Conservation (phyloP, 2,329 filamentous ascomycete species). For the Sordariomycetes sp. region DNA sequence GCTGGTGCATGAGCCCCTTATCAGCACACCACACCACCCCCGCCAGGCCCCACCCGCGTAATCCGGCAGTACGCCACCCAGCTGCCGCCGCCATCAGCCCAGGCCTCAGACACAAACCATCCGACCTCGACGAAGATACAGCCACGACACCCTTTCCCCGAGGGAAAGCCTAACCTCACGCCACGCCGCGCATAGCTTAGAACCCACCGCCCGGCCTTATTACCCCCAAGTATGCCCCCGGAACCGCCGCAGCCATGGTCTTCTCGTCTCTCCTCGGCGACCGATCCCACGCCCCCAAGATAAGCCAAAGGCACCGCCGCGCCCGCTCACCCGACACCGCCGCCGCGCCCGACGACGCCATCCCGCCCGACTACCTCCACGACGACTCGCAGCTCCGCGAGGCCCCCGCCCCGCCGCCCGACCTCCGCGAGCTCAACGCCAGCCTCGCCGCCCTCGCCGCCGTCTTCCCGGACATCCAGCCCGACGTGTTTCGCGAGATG, state of each 20-base stretch:
- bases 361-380: slow-evolving; percentile 30
- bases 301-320: not conserved
- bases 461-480: slow-evolving; percentile 71
- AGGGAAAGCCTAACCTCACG: not conserved
- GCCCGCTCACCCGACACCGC: not conserved
- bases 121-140: too few relatives aligned
- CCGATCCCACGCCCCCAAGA: not conserved
- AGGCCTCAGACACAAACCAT: too few relatives aligned
- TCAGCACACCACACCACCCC: too few relatives aligned
- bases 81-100: too few relatives aligned
- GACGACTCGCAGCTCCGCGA: slow-evolving; percentile 43
- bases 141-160: not conserved
- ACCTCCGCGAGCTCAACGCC: slow-evolving; percentile 60
- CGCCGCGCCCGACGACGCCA: not conserved
- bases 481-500: slow-evolving; percentile 77
- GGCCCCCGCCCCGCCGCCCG: slow-evolving; percentile 39
- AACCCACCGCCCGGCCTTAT: not conserved
- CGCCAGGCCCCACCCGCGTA: too few relatives aligned
- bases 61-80: too few relatives aligned
- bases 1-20: too few relatives aligned
- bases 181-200: not conserved
- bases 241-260: not conserved
- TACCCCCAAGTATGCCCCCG: slow-evolving; percentile 1
- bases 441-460: slow-evolving; percentile 57
- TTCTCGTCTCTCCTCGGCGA: slow-evolving; percentile 3